Evolutionary conservation across 106 monocot species (phyloP), one percentile per base, ranked within the genome.

Genomic region (Dioscorea alata): DNA sequence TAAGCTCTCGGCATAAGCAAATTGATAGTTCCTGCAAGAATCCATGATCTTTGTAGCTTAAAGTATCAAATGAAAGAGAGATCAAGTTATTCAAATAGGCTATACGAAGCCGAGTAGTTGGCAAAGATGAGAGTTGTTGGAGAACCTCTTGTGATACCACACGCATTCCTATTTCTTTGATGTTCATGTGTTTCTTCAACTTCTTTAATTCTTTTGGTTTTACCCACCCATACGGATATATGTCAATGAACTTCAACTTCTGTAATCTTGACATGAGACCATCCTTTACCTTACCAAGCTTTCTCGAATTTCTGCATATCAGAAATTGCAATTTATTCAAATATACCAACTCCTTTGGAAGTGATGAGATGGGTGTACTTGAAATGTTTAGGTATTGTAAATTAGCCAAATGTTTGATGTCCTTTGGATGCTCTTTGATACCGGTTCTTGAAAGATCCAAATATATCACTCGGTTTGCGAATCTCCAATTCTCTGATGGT

Each of bases 371-470:
- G 4, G 4, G 21, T 0, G 75, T 81, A 23, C 18, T 17, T 7
- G 60, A 49, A 18, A 81, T 8, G 52, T 81, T 76, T 12, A 81
- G 68, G 31, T 72, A 76, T n/a, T n/a, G n/a, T n/a, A n/a, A n/a
- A n/a, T n/a, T n/a, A n/a, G n/a, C n/a, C n/a, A n/a, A n/a, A n/a
- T n/a, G n/a, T n/a, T n/a, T n/a, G n/a, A n/a, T n/a, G n/a, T n/a
- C n/a, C n/a, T n/a, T n/a, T n/a, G n/a, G n/a, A n/a, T n/a, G n/a
- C n/a, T n/a, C n/a, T n/a, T n/a, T n/a, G n/a, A n/a, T n/a, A n/a
- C n/a, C n/a, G n/a, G n/a, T n/a, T n/a, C n/a, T n/a, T n/a, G n/a
- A n/a, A n/a, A n/a, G n/a, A n/a, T n/a, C n/a, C n/a, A n/a, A n/a
- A n/a, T n/a, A n/a, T n/a, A n/a, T n/a, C n/a, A n/a, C n/a, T n/a